Evolutionary conservation across 306 rosid genomes (phyloP).

Genomic region (Prunus davidiana): DNA sequence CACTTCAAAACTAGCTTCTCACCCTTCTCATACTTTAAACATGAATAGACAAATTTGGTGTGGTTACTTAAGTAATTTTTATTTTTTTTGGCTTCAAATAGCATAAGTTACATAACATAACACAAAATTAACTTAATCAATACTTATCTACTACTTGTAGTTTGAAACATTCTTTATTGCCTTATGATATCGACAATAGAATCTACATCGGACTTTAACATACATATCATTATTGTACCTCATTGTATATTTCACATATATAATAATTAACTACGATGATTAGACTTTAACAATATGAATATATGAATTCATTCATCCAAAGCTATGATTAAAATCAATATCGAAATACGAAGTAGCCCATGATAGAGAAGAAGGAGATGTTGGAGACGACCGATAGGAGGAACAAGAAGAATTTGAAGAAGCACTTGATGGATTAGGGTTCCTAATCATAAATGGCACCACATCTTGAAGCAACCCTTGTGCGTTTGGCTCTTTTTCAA

Average conservation of each 20-base stretch:
- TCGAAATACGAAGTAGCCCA: slow-evolving; percentile 36
- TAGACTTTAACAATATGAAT: not conserved
- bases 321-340: slow-evolving; percentile 37
- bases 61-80: too few species aligned
- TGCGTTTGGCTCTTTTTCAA: slow-evolving; percentile 37
- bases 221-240: not conserved
- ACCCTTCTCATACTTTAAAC: too few species aligned
- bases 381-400: slow-evolving; percentile 38
- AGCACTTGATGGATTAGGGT: slow-evolving; percentile 38
- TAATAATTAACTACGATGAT: not conserved
- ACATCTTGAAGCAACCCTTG: slow-evolving; percentile 88
- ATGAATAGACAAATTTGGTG: too few species aligned
- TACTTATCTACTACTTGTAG: too few species aligned
- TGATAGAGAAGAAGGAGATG: slow-evolving; percentile 42
- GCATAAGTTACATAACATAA: too few species aligned
- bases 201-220: not conserved
- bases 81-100: too few species aligned
- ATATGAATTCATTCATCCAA: slow-evolving; percentile 10
- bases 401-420: slow-evolving; percentile 45
- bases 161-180: not conserved
- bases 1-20: too few species aligned
- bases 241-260: not conserved
- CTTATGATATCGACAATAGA: not conserved
- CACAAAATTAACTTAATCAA: not conserved
- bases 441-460: slow-evolving; percentile 77